Percentiles rank a stretch among this genome's conserved stretches.
These are phyloP conservation scores for Leptographium flavum DNA, from an alignment of 2,329 filamentous ascomycete genomes.

Conservation along the genomic window DNA sequence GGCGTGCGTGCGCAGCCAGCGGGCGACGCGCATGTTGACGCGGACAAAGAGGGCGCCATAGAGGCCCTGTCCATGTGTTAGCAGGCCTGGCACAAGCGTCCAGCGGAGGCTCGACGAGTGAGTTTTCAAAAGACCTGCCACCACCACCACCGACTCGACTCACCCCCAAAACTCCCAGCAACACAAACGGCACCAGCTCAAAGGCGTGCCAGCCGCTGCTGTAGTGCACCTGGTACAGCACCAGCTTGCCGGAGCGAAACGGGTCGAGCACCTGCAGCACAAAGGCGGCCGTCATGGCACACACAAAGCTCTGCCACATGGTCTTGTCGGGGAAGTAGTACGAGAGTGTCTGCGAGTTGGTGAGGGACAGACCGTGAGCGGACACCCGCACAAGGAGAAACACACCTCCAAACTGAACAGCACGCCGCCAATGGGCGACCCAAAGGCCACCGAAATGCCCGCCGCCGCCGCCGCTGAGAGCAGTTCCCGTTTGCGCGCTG, in stretches of 20 bases:
- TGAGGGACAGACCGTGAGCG: neutral
- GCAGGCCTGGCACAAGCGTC: neutral
- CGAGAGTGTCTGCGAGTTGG: slow-evolving; percentile 53
- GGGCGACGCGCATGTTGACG: slow-evolving; percentile 74
- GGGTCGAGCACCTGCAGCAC: slow-evolving; percentile 87
- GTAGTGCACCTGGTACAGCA: slow-evolving; percentile 91
- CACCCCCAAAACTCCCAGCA: slow-evolving; percentile 72
- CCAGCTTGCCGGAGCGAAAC: slow-evolving; percentile 87
- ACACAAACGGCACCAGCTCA: slow-evolving; percentile 74
- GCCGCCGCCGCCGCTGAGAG: slow-evolving; percentile 84
- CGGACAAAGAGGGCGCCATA: slow-evolving; percentile 94
- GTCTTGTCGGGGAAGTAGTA: slow-evolving; percentile 99
- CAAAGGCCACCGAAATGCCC: slow-evolving; percentile 88
- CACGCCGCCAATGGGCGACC: slow-evolving; percentile 85
- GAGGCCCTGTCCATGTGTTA: slow-evolving; percentile 42
- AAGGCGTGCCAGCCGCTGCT: slow-evolving; percentile 87
- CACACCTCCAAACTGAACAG: slow-evolving; percentile 80
- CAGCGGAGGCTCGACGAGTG: neutral
- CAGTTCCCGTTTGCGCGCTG: slow-evolving; percentile 83
- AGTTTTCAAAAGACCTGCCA: too few species aligned
- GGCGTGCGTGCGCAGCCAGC: slow-evolving; percentile 56
- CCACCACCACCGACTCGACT: slow-evolving; percentile 11
- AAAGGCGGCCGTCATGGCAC: slow-evolving; percentile 95
- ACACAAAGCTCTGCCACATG: slow-evolving; percentile 99
- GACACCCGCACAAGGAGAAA: slow-evolving; percentile 5